Percentiles rank a stretch among this genome's conserved stretches.
These are phyloP conservation scores for Pseudogymnoascus sp. DNA, from an alignment of 2,329 filamentous ascomycete genomes.

Conservation along the genomic window DNA sequence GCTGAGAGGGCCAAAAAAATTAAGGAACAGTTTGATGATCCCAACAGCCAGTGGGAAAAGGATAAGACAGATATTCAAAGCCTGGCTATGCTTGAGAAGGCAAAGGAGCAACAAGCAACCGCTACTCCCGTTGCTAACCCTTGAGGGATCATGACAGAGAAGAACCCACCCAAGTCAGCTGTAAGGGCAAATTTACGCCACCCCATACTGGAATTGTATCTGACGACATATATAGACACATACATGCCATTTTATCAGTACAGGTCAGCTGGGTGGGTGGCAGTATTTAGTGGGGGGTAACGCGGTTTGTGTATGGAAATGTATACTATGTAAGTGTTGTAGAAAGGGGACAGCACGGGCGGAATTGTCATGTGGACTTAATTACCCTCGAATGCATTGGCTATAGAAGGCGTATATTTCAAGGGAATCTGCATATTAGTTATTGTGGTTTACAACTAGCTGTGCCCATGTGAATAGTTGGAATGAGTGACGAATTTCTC, in stretches of 20 bases:
- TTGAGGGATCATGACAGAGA: not conserved
- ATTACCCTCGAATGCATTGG: not conserved
- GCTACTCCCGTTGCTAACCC: not conserved
- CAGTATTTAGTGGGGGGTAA: not conserved
- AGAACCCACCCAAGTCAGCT: constrained; percentile 6
- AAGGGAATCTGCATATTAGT: constrained; percentile 4
- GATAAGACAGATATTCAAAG: constrained; percentile 77
- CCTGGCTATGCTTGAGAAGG: constrained; percentile 53
- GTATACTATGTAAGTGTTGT: constrained; percentile 11
- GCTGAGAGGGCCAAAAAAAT: constrained; percentile 70
- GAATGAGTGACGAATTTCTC: not conserved
- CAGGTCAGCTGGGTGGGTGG: not conserved
- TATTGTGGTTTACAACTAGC: not conserved
- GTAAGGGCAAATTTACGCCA: constrained; percentile 13
- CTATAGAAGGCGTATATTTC: constrained; percentile 9
- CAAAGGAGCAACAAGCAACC: constrained; percentile 33
- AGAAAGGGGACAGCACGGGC: not conserved
- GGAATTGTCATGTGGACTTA: not conserved
- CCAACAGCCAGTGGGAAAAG: constrained; percentile 77
- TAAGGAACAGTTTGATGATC: constrained; percentile 72
- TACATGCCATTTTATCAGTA: not conserved
- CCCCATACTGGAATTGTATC: not conserved
- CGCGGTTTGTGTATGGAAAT: not conserved
- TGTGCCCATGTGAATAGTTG: not conserved
- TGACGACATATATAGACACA: not conserved